A percentile compares a stretch with the other conserved stretches of the same genome.
Conservation (phyloP, 2,329 filamentous ascomycete genomes). For the Fusarium sacchari region DNA sequence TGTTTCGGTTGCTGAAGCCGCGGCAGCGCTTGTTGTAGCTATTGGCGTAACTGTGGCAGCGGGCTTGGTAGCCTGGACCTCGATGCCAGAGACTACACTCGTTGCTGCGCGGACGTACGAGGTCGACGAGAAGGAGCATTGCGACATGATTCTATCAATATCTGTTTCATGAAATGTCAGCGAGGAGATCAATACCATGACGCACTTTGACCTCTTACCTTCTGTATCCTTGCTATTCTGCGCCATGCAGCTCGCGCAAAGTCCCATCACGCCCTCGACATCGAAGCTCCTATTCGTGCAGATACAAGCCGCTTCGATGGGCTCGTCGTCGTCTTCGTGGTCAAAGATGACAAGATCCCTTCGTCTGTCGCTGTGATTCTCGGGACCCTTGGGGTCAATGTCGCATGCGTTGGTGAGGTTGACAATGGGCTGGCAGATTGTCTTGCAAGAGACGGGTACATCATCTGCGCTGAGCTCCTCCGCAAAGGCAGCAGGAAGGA, state of each 20-base stretch:
- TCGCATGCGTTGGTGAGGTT: conserved; percentile 7
- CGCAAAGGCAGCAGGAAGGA: fast-evolving
- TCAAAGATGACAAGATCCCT: neutral
- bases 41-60: neutral
- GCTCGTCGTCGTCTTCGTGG: neutral
- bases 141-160: neutral
- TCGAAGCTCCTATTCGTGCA: neutral
- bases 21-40: neutral
- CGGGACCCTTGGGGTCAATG: neutral
- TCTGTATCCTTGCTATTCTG: neutral
- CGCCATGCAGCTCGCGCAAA: neutral
- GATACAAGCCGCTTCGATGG: neutral
- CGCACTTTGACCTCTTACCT: fast-evolving
- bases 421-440: conserved; percentile 5
- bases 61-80: neutral
- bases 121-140: neutral
- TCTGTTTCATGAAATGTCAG: neutral
- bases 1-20: neutral
- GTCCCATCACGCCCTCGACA: neutral
- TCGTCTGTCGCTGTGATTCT: neutral
- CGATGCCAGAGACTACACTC: neutral
- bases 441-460: neutral
- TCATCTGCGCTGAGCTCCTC: neutral
- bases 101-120: neutral
- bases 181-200: fast-evolving